Conservation (phyloP, 75 land plant genomes). For the Chamaecyparis obtusa region DNA sequence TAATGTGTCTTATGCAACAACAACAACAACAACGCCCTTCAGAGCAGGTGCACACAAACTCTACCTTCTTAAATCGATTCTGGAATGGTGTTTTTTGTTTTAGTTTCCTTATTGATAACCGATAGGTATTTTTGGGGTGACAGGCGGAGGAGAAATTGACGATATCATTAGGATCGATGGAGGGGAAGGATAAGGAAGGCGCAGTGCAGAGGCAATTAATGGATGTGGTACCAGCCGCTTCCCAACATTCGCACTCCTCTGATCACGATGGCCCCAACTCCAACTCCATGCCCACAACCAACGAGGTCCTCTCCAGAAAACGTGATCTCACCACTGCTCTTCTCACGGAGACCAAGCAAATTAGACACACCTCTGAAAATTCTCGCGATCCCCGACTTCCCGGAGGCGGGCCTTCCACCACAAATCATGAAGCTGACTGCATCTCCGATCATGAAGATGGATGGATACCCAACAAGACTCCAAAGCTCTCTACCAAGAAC, state of each 20-base stretch:
- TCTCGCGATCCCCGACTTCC: neutral
- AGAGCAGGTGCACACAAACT: neutral
- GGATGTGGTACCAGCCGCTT: neutral
- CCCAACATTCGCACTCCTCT: neutral
- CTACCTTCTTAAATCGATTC: too few species aligned
- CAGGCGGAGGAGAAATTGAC: constrained; percentile 4
- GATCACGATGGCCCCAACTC: neutral
- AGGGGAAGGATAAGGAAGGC: neutral
- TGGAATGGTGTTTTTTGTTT: too few species aligned
- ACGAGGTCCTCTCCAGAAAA: neutral
- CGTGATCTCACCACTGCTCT: neutral
- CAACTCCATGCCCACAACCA: neutral
- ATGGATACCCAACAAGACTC: neutral
- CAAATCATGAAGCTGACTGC: neutral
- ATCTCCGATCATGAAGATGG: neutral
- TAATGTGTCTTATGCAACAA: constrained; percentile 35
- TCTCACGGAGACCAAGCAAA: neutral
- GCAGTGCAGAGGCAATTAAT: neutral
- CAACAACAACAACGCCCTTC: constrained; percentile 4
- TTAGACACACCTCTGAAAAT: neutral
- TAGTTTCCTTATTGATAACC: too few species aligned
- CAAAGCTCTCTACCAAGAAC: neutral
- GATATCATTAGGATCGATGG: neutral
- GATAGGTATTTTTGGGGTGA: too few species aligned
- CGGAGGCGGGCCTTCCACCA: too few species aligned